Evolutionary conservation across 768 basidiomycete species (phyloP), one percentile per base, ranked within the genome.

Genomic region (Pulveroboletus sp.): DNA sequence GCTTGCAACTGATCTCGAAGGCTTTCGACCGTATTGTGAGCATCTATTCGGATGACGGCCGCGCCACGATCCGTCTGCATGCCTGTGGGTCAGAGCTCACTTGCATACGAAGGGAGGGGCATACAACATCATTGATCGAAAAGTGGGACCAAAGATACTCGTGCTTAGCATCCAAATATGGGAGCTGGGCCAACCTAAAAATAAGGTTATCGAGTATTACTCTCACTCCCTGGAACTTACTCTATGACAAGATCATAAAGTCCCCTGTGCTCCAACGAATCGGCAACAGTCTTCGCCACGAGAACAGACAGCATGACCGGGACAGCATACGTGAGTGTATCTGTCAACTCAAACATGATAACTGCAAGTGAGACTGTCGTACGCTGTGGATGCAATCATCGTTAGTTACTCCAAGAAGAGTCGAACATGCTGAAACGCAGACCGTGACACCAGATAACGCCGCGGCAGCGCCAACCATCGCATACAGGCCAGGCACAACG

Each of bases 201-300:
- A 37, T 11, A 34, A 43, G 31, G 43, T 32, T 13, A 25, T 16
- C 50, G 37, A 52, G 12, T 13, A 51, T 8, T 25, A 25, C 21
- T 11, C 40, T 47, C 8, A 43, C 12, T 16, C 19, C 13, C 47
- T 50, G 31, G 16, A 34, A 2, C 60, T 49, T 39, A 85, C 74
- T 94, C 91, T 47, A 97, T 98, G 49, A 92, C 92, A 32, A 98
- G 80, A 66, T 99, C 97, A 63, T 97, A 99, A 47, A 99, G 97
- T 9, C 94, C 94, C 62, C 94, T 92, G 3, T 90, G 90, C 33
- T 71, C 58, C 48, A 68, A 49, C 44, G 53, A 57, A 60, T 69
- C 55, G 37, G 69, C 65, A 34, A 70, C 61, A 11, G 67, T 67
- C 51, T 68, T 68, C 10, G 68, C 67, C 17, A 94, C 87, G 19